Conservation (phyloP, 495 filamentous ascomycete species). For the Pyronema domesticum region DNA sequence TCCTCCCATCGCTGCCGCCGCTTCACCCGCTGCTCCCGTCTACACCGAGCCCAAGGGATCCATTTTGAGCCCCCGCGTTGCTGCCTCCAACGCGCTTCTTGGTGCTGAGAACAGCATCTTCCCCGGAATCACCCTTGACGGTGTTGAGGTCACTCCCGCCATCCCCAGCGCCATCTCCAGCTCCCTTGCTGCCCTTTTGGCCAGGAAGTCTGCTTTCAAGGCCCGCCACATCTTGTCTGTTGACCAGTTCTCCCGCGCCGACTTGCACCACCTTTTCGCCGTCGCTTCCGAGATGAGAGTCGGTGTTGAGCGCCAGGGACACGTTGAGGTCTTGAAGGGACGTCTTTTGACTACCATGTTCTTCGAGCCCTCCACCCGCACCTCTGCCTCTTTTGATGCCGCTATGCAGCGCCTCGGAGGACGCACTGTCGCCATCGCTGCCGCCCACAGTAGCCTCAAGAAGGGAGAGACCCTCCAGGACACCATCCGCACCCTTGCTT, state of each 20-base stretch:
- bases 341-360: slow-evolving; percentile 79
- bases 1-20: slow-evolving; percentile 32
- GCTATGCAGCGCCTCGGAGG: slow-evolving; percentile 96
- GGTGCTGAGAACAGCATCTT: slow-evolving; percentile 8
- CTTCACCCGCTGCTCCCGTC: slow-evolving; percentile 29
- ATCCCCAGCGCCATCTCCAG: slow-evolving; percentile 35
- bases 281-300: slow-evolving; percentile 93
- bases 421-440: slow-evolving; percentile 56
- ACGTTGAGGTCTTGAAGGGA: slow-evolving; percentile 71
- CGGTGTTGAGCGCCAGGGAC: slow-evolving; percentile 75
- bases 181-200: slow-evolving; percentile 50
- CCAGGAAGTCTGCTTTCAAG: slow-evolving; percentile 62
- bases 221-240: slow-evolving; percentile 75
- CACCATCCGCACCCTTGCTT: slow-evolving; percentile 78
- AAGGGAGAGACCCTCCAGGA: slow-evolving; percentile 92
- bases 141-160: slow-evolving; percentile 28
- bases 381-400: slow-evolving; percentile 88
- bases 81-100: slow-evolving; percentile 7
- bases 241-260: slow-evolving; percentile 64
- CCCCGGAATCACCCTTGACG: slow-evolving; percentile 25
- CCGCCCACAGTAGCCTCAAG: slow-evolving; percentile 61
- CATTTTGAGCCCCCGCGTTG: slow-evolving; percentile 16
- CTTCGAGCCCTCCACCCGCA: slow-evolving; percentile 92
- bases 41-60: slow-evolving; percentile 7
- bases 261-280: slow-evolving; percentile 84